Base-by-base conservation (phyloP, 2,329 filamentous ascomycete species). In the Penicillium sumatraense region DNA sequence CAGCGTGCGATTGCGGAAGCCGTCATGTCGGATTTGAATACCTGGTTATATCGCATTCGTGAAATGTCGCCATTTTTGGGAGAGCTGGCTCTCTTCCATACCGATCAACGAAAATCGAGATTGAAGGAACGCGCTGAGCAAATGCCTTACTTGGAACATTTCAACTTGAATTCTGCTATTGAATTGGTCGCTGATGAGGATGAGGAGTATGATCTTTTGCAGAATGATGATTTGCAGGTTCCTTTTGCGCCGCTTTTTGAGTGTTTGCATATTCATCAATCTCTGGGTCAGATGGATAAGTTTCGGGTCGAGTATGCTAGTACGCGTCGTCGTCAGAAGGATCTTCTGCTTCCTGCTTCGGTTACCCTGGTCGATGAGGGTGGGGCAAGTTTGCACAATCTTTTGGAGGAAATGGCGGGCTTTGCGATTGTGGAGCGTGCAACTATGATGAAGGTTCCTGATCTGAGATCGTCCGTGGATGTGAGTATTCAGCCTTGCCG, bases 351-450 rank as follows among this genome's bases (percentile, higher is more conserved):
- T 35, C 93, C 93, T 0, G 81, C 81, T 46, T 86, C 86, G 1
- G 83, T 99, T 31, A 88, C 88, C 56, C 78, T 99, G 2, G 79
- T 90, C 9, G 88, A 91, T 36, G 91, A 96, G 60, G 91, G 96
- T 63, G 90, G 91, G 50, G 85, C 88, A 3, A 90, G 90, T 47
- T 78, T 99, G n/a, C 96, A 92, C 71, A 96, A 89, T 70, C 77
- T 99, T 14, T 78, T 99, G 3, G 95, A 99, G 74, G 91, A 93
- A 51, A 96, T 99, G 73, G 89, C 93, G 21, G 95, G 95, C 0
- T 99, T 99, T 74, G 91, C 93, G 6, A 97, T 99, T 57, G 91
- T 99, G 36, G 95, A 99, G 72, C 92, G 91, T 66, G 91, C 91
- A 9, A 99, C 95, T 0, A 92, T 97, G 87, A 88, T 88, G 61